Percentiles rank a stretch among this genome's conserved stretches.
These are phyloP conservation scores for Rhinocladiella similis DNA, from an alignment of 2,329 filamentous ascomycete genomes.

Conservation along the genomic window DNA sequence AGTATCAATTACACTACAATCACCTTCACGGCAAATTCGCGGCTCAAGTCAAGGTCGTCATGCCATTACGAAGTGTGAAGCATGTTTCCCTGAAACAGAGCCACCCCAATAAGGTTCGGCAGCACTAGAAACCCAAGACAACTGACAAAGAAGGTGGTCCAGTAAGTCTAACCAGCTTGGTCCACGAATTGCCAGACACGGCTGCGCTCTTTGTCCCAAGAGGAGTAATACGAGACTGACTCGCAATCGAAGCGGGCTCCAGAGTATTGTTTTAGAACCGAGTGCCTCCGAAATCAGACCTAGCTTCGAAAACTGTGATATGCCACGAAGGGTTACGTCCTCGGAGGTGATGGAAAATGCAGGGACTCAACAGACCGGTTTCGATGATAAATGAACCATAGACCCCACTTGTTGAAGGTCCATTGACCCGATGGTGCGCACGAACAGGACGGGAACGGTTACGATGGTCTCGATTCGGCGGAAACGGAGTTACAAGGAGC, in stretches of 20 bases:
- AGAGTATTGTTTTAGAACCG: constrained; percentile 41
- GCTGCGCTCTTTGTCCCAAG: constrained; percentile 12
- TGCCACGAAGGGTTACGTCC: constrained; percentile 30
- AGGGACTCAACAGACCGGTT: constrained; percentile 18
- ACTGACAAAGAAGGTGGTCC: constrained; percentile 12
- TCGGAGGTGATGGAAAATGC: constrained; percentile 32
- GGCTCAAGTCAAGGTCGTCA: constrained; percentile 15
- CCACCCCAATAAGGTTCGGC: constrained; percentile 18
- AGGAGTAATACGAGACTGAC: constrained; percentile 39
- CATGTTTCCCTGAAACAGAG: constrained; percentile 27
- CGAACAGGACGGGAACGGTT: too few relatives aligned
- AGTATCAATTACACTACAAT: constrained; percentile 48
- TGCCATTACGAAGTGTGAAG: constrained; percentile 34
- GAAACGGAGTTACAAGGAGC: too few relatives aligned
- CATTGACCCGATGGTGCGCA: too few relatives aligned
- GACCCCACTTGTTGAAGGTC: too few relatives aligned
- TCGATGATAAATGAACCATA: constrained; percentile 24
- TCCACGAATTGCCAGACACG: constrained; percentile 23
- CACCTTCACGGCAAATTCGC: constrained; percentile 32
- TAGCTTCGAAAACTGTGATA: constrained; percentile 38
- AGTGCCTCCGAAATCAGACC: constrained; percentile 32
- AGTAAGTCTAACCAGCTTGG: constrained; percentile 10
- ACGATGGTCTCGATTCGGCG: too few relatives aligned
- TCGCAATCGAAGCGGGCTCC: constrained; percentile 56
- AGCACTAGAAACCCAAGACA: not conserved